Conservation (phyloP, 345 rosid species). For the Heritiera fomes region DNA sequence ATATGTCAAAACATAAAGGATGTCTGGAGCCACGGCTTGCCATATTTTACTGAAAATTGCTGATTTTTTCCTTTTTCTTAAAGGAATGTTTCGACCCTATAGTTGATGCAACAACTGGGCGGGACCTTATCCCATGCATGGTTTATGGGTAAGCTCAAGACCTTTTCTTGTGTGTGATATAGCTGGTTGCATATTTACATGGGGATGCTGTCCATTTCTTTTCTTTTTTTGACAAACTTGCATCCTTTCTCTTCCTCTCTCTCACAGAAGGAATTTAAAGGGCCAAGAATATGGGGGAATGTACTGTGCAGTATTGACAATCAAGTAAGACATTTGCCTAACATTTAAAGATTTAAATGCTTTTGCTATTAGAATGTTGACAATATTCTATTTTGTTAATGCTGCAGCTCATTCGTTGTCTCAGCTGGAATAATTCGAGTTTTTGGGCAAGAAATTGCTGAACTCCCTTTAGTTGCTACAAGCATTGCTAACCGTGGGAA, state of each 20-base stretch:
- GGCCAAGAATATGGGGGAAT: slow-evolving; percentile 91
- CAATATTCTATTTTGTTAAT: slow-evolving; percentile 17
- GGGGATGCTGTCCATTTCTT: neutral
- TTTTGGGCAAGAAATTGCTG: slow-evolving; percentile 86
- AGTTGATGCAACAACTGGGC: slow-evolving; percentile 65
- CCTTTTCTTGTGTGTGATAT: neutral
- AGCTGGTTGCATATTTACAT: neutral
- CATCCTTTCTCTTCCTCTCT: neutral
- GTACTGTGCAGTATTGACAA: slow-evolving; percentile 80
- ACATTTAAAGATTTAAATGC: slow-evolving; percentile 8
- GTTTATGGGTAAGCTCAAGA: slow-evolving; percentile 76
- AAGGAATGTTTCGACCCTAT: slow-evolving; percentile 70
- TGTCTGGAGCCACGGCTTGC: neutral
- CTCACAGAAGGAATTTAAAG: slow-evolving; percentile 58
- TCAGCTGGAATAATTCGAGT: slow-evolving; percentile 81
- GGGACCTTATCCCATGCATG: slow-evolving; percentile 88
- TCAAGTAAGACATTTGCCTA: slow-evolving; percentile 61
- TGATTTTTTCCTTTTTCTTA: neutral
- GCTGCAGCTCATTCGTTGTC: slow-evolving; percentile 69
- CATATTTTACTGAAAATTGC: slow-evolving; percentile 5
- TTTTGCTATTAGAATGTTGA: slow-evolving; percentile 7
- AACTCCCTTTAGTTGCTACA: slow-evolving; percentile 94
- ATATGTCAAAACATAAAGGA: neutral
- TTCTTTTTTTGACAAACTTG: slow-evolving; percentile 14
- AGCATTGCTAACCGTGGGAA: slow-evolving; percentile 64